A percentile compares a stretch with the other conserved stretches of the same genome.
phyloP scores from a whole-genome alignment of 805 yeast species.

The Ogataea pini region DNA sequence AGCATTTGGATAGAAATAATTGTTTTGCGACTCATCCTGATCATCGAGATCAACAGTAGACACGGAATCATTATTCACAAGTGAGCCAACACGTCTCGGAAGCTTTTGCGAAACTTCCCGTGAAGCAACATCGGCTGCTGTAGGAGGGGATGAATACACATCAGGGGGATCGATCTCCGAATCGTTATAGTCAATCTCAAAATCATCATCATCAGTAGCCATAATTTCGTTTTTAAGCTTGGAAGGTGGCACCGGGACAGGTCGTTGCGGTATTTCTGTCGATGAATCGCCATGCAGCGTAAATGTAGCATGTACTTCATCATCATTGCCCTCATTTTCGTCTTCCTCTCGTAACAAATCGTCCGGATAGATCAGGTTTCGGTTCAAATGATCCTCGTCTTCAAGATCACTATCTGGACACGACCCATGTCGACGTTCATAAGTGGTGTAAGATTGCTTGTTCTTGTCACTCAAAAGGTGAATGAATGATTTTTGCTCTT shows the following conservation, averaged over 20 bases:
- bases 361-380: conserved; percentile 10
- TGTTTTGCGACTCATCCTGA: conserved; percentile 50
- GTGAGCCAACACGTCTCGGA: neutral
- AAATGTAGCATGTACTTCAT: conserved; percentile 3
- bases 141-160: neutral
- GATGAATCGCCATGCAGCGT: conserved; percentile 8
- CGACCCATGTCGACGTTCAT: conserved; percentile 22
- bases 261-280: neutral
- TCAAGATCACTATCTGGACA: conserved; percentile 24
- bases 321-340: neutral
- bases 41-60: conserved; percentile 51
- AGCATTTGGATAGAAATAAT: conserved; percentile 49
- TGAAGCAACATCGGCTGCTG: conserved; percentile 3
- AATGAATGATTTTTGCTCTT: conserved; percentile 79
- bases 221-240: conserved; percentile 18
- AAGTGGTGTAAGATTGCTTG: conserved; percentile 42
- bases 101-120: neutral
- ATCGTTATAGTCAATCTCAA: conserved; percentile 10
- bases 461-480: conserved; percentile 60
- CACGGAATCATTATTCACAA: conserved; percentile 19
- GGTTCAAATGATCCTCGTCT: conserved; percentile 24
- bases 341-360: conserved; percentile 1
- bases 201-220: conserved; percentile 25
- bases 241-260: conserved; percentile 22
- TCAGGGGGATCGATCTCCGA: conserved; percentile 8